Base-by-base conservation (phyloP, 495 filamentous ascomycete species). In the Astrocystis sublimbata region DNA sequence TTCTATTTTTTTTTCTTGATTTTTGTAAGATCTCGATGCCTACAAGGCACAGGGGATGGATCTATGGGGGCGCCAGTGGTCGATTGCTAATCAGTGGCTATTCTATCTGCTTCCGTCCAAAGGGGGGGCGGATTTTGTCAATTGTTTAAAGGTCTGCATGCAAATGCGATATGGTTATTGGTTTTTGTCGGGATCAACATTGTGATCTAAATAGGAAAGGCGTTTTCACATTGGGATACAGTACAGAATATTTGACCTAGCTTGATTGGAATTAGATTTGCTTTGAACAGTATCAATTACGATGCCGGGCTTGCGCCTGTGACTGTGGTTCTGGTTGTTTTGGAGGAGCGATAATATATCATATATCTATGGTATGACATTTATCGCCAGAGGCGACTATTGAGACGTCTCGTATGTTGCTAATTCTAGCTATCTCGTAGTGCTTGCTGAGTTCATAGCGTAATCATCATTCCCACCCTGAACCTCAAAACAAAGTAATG, bases 81-180 rank as follows among this genome's bases (percentile, higher is more conserved):
- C 26, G 31, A 61, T n/a, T 33, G 40, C 41, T 40, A 40, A 43
- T 23, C 23, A 31, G 38, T 19, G 38, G 51, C 50, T 49, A 17
- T 28, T 9, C 15, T 4, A 53, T 50, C 47, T 24, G 51, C 51
- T 38, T 56, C 60, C 42, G 19, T 26, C 56, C 51, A 2, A 28
- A 55, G 9, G 33, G 9, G 33, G 40, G 31, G 40, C 38, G 50
- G 31, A 31, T 47, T 30, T 15, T 41, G 43, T 62, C 56, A n/a
- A n/a, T 57, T 40, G 38, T 46, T 56, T 62, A 62, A 41, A 62
- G 60, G 60, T 49, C 51, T 54, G 60, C 60, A 62, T 62, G 60
- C 60, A 62, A 62, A 62, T 62, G 60, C 60, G 12, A 47, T 62
- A 43, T 15, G 58, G 58, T 35, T 35, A 15, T 30, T 40, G 15